Conservation (phyloP, 2,329 filamentous ascomycete species). For the Botrytis porri region DNA sequence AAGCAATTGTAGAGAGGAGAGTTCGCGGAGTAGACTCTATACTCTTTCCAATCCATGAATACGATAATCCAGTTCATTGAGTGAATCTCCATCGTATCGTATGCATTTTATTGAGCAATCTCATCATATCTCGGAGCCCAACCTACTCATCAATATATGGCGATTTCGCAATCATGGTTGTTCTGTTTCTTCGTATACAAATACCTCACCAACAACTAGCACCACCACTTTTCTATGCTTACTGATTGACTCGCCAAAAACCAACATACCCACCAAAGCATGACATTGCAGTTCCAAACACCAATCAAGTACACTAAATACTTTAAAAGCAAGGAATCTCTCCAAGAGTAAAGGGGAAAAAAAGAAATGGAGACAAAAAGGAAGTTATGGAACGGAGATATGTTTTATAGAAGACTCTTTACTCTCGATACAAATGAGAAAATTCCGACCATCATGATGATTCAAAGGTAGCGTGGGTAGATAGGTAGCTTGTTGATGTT, state of each 20-base stretch:
- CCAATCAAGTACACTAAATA: neutral
- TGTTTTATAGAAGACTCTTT: neutral
- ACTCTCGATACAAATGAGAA: neutral
- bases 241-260: slow-evolving; percentile 5
- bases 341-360: neutral
- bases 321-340: neutral
- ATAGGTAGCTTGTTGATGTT: neutral
- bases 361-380: neutral
- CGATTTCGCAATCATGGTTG: neutral
- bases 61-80: neutral
- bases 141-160: neutral
- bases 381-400: neutral
- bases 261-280: neutral
- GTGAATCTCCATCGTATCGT: neutral
- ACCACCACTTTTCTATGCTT: neutral
- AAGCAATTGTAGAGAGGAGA: neutral
- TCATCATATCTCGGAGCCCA: neutral
- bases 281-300: neutral
- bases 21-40: neutral
- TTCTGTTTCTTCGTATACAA: neutral
- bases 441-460: neutral
- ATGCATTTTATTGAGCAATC: neutral
- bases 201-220: neutral
- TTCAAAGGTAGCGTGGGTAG: too few relatives aligned
- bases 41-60: neutral